Conservation (phyloP, 2,329 filamentous ascomycete genomes). For the Sporothrix dimorphospora region DNA sequence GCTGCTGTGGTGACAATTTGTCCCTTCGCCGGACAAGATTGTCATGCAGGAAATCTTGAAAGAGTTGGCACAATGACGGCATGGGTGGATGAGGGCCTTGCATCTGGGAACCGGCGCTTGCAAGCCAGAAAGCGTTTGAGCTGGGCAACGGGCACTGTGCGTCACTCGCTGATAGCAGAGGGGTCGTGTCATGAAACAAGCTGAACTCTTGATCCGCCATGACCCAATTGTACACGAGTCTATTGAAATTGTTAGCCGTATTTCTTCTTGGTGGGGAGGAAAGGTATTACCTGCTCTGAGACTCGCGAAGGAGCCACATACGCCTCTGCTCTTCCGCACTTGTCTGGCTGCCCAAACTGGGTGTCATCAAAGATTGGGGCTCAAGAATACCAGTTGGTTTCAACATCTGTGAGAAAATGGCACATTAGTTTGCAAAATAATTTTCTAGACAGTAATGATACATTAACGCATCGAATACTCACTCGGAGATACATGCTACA, state of each 20-base stretch:
- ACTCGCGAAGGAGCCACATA: constrained; percentile 67
- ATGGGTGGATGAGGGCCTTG: constrained; percentile 54
- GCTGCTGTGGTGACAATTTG: constrained; percentile 55
- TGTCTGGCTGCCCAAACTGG: constrained; percentile 47
- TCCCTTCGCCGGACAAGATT: constrained; percentile 56
- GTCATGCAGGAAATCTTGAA: constrained; percentile 68
- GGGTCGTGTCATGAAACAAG: constrained; percentile 65
- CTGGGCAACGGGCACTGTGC: constrained; percentile 66
- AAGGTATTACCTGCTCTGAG: constrained; percentile 41
- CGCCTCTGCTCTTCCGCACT: constrained; percentile 60
- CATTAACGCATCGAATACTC: constrained; percentile 36
- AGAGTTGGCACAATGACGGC: constrained; percentile 65
- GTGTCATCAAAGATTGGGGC: constrained; percentile 49
- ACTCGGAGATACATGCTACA: constrained; percentile 71
- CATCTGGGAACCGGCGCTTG: constrained; percentile 36
- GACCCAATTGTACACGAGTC: constrained; percentile 74
- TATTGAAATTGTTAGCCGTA: constrained; percentile 43
- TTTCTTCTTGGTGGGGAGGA: no score
- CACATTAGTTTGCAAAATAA: no score
- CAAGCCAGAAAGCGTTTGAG: constrained; percentile 65
- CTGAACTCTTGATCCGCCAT: constrained; percentile 74
- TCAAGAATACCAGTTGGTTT: constrained; percentile 70
- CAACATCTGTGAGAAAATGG: constrained; percentile 58
- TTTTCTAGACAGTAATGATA: no score
- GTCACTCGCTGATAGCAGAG: constrained; percentile 67